Base-by-base conservation (phyloP, 129 eudicot species). In the Flaveria sonorensis region DNA sequence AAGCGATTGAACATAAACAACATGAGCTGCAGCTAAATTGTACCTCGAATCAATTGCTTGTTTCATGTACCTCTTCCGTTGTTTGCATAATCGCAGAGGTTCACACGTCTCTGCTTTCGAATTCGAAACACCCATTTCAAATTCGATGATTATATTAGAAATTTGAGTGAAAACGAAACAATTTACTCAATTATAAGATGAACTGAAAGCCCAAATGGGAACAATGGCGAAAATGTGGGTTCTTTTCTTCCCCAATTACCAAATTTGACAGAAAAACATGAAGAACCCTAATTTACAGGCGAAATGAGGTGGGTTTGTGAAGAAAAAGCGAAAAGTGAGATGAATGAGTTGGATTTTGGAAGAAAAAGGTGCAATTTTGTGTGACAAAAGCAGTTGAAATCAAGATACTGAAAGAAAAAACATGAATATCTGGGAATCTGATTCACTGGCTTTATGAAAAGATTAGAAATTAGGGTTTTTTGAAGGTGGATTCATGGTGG, bases 1-100 rank as follows among this genome's bases (percentile, higher is more conserved):
- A 28, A 90, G 90, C 16, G 97, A 90, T 50, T 87, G 88, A 60
- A 87, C 71, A 52, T 93, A 93, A 13, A 92, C 83, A 67, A 93
- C 89, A 84, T 93, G 96, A 4, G 97, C 90, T 14, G 98, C 97
- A 64, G 97, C 97, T 69, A 90, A 84, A 71, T 81, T 83, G 79
- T 85, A 93, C 80, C 98, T 84, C 14, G 97, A 88, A 84, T 93
- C 96, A 24, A 88, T 82, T 0, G 98, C 98, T 86, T 86, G 92
- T 69, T 90, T 93, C 13, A 90, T 85, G 77, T 87, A 85, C 52
- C 70, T 85, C 60, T 87, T 88, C 77, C 98, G 68, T 72, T 82
- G 88, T 81, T 84, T 90, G 77, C 98, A 93, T 71, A 93, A 86
- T 16, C 78, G 79, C 74, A 93, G 40, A 28, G 98, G 97, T 24